These are phyloP conservation scores for Trametes elegans DNA, from an alignment of 768 basidiomycete genomes.

Conservation along the genomic window DNA sequence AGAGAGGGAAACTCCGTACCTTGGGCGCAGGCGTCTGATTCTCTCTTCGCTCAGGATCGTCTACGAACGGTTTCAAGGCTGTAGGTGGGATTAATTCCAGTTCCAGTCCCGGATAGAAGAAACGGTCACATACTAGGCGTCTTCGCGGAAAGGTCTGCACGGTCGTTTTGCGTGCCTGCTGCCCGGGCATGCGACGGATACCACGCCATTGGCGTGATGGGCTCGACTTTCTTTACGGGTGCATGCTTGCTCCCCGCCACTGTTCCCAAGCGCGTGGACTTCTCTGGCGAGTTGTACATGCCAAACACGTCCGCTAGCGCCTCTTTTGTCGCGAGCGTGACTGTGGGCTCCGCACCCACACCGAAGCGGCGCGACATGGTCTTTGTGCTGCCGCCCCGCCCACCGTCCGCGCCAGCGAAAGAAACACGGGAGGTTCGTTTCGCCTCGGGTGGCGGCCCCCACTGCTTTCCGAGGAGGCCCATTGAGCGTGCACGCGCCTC, in stretches of 20 bases:
- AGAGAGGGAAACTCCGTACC: not conserved
- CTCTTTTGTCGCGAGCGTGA: conserved; percentile 96
- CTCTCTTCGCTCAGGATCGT: conserved; percentile 54
- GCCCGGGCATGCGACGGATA: conserved; percentile 15
- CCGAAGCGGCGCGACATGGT: conserved; percentile 40
- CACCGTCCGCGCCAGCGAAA: conserved; percentile 56
- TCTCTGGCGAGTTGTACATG: conserved; percentile 93
- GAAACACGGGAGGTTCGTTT: conserved; percentile 50
- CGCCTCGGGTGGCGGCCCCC: no score
- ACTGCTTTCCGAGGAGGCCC: conserved; percentile 63
- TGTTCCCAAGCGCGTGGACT: conserved; percentile 52
- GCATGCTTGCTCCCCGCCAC: conserved; percentile 68
- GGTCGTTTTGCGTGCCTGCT: conserved; percentile 32
- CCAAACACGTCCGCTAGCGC: conserved; percentile 92
- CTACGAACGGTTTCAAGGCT: conserved; percentile 73
- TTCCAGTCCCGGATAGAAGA: not conserved
- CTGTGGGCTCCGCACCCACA: conserved; percentile 66
- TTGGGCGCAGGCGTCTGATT: conserved; percentile 34
- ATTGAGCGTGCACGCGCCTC: conserved; percentile 81
- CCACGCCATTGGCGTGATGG: conserved; percentile 38
- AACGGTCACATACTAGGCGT: conserved; percentile 33
- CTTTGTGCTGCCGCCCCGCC: conserved; percentile 29
- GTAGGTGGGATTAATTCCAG: conserved; percentile 30
- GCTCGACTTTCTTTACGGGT: conserved; percentile 65
- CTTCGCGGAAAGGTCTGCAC: conserved; percentile 29